These are phyloP conservation scores for Paracoccidioides lutzii DNA, from an alignment of 2,329 filamentous ascomycete genomes.

Conservation along the genomic window DNA sequence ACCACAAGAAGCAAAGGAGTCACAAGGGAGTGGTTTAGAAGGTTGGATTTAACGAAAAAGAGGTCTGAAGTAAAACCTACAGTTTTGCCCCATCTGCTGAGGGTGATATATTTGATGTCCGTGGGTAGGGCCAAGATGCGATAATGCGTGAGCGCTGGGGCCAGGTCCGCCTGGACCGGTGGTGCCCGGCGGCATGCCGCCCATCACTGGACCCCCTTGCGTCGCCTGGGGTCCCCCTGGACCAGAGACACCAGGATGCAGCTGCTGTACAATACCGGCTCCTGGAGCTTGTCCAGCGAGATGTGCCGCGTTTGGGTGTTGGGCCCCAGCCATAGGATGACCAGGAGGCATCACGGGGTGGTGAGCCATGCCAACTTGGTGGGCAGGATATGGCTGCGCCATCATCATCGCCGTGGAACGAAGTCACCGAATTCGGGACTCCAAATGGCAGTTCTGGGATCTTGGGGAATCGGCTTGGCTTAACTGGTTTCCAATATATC, in stretches of 20 bases:
- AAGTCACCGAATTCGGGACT: slow-evolving; percentile 19
- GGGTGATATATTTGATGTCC: slow-evolving; percentile 41
- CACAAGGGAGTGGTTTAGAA: neutral
- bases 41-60: neutral
- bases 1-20: neutral
- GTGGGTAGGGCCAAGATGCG: slow-evolving; percentile 44
- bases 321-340: slow-evolving; percentile 46
- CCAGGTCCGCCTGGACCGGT: slow-evolving; percentile 37
- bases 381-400: slow-evolving; percentile 44
- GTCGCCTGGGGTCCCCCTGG: slow-evolving; percentile 47
- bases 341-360: slow-evolving; percentile 47
- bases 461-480: slow-evolving; percentile 1
- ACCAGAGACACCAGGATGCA: slow-evolving; percentile 49
- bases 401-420: slow-evolving; percentile 38
- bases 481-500: slow-evolving; percentile 4
- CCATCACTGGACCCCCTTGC: slow-evolving; percentile 52
- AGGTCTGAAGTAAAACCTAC: slow-evolving; percentile 20
- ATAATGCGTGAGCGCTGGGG: slow-evolving; percentile 47
- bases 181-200: slow-evolving; percentile 47
- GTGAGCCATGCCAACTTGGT: slow-evolving; percentile 45
- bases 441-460: slow-evolving; percentile 7
- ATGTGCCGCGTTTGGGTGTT: slow-evolving; percentile 45
- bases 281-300: slow-evolving; percentile 37
- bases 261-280: slow-evolving; percentile 40
- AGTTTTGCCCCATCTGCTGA: slow-evolving; percentile 30